phyloP scores from a whole-genome alignment of 208 protist genomes.

The Wallacemonas rigidus region DNA sequence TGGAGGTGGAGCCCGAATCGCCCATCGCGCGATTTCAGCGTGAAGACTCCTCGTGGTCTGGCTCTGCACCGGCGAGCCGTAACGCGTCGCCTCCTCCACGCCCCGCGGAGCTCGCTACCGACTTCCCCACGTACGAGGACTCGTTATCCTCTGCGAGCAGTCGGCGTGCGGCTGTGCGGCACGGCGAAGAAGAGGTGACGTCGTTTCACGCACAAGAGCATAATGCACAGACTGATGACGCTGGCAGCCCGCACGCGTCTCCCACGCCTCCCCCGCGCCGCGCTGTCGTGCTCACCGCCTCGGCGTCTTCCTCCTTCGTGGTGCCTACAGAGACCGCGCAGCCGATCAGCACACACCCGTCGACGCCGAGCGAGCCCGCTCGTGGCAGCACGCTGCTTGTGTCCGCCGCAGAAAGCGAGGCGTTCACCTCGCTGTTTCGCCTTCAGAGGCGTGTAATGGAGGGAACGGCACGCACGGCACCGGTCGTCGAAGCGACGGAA shows the following conservation, averaged over 20 bases:
- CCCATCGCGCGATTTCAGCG: neutral
- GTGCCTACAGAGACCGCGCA: neutral
- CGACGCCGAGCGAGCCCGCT: neutral
- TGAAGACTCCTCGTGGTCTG: slow-evolving; percentile 6
- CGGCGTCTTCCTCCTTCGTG: neutral
- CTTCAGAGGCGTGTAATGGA: neutral
- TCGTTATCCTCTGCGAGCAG: neutral
- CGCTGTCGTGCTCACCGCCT: slow-evolving; percentile 49
- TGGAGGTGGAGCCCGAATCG: neutral
- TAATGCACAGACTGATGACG: neutral
- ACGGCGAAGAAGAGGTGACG: no score
- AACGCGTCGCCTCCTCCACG: slow-evolving; percentile 7
- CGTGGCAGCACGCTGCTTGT: slow-evolving; percentile 15
- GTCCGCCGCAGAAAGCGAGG: slow-evolving; percentile 6
- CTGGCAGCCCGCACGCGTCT: slow-evolving; percentile 9
- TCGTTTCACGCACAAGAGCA: no score
- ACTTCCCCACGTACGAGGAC: slow-evolving; percentile 8
- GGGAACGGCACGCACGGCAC: neutral
- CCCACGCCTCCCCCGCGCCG: slow-evolving; percentile 51
- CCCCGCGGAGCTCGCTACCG: neutral
- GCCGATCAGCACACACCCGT: neutral
- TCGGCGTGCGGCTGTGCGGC: neutral
- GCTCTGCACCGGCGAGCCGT: slow-evolving; percentile 1
- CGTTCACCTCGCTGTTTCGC: slow-evolving; percentile 13
- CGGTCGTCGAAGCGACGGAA: neutral